A percentile compares a stretch with the other conserved stretches of the same genome.
Evolutionary conservation across 2,329 filamentous ascomycete species (phyloP).

Genomic region (Neonectria punicea): DNA sequence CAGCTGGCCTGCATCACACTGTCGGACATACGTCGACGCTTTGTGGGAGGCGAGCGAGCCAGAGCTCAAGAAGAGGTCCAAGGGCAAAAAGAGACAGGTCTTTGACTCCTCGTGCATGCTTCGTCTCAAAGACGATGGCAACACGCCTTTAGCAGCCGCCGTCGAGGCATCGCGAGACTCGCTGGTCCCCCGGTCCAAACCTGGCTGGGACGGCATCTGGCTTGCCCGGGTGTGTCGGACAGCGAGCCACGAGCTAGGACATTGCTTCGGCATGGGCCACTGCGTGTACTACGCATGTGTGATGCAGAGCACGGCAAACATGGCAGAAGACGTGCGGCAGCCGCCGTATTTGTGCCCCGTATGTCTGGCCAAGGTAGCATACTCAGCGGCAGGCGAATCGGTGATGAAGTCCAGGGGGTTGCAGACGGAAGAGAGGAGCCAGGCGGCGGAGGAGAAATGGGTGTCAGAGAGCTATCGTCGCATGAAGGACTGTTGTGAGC

Average conservation of each 20-base stretch:
- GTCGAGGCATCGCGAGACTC: conserved; percentile 41
- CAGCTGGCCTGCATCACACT: conserved; percentile 74
- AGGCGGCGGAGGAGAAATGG: conserved; percentile 48
- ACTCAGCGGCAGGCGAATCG: conserved; percentile 31
- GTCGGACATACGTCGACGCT: conserved; percentile 58
- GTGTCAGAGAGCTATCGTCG: conserved; percentile 27
- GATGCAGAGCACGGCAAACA: conserved; percentile 68
- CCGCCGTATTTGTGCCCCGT: conserved; percentile 72
- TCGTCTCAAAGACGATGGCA: not conserved
- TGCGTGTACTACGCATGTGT: conserved; percentile 72
- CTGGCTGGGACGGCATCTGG: conserved; percentile 59
- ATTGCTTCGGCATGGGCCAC: conserved; percentile 74
- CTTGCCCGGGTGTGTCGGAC: conserved; percentile 67
- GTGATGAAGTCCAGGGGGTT: not conserved
- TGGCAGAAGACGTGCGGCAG: conserved; percentile 68
- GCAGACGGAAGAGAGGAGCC: conserved; percentile 4
- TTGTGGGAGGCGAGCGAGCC: conserved; percentile 42
- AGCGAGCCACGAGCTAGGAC: conserved; percentile 71
- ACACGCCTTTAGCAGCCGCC: conserved; percentile 47
- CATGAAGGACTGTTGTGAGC: conserved; percentile 55
- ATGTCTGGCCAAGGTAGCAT: conserved; percentile 63
- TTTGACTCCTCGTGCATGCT: not conserved
- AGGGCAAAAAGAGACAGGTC: not conserved
- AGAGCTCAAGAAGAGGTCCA: not conserved
- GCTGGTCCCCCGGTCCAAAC: conserved; percentile 36